Evolutionary conservation across 257 asterid genomes (phyloP), one percentile per base, ranked within the genome.

Genomic region (Buddleja alternifolia): DNA sequence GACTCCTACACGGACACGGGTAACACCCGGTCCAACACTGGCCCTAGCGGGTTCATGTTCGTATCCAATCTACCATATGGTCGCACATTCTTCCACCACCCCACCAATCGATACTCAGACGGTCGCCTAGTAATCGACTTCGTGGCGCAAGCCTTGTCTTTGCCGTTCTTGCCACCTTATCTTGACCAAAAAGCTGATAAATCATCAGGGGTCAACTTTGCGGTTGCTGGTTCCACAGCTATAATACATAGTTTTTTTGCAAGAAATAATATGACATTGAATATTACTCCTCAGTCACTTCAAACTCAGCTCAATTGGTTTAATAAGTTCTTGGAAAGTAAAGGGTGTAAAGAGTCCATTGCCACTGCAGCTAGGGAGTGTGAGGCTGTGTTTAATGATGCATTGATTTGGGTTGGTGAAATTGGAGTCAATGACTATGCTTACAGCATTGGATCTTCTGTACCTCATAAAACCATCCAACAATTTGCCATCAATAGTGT

Each of bases 1-100:
- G 97, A 92, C 81, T 92, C 98, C 4, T 92, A 78, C 81, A 92
- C 98, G 25, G 98, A 92, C 86, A 89, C 98, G 1, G 98, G 98
- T 63, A 92, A 92, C 87, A 92, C 98, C 58, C 75, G 60, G 0
- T 86, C 98, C 63, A 32, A 80, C 70, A 74, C 85, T 7, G 97
- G 98, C 19, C 97, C 98, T 0, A 72, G 66, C 67, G 84, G 86
- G 1, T 92, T 83, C 88, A 81, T 77, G 77, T 84, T 85, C 75
- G 97, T 84, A 6, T 92, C 97, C 16, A 86, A 63, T 70, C 89
- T 76, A 1, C 98, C 98, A 0, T 92, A 92, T 55, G 98, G 98
- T 7, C 42, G 74, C 54, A 92, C 98, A 0, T 92, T 78, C 89
- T 92, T 89, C 75, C 97, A 79, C 84, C 96, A 36, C 72, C 95